phyloP scores from a whole-genome alignment of 495 filamentous ascomycete species.

The Alectoria sarmentosa region DNA sequence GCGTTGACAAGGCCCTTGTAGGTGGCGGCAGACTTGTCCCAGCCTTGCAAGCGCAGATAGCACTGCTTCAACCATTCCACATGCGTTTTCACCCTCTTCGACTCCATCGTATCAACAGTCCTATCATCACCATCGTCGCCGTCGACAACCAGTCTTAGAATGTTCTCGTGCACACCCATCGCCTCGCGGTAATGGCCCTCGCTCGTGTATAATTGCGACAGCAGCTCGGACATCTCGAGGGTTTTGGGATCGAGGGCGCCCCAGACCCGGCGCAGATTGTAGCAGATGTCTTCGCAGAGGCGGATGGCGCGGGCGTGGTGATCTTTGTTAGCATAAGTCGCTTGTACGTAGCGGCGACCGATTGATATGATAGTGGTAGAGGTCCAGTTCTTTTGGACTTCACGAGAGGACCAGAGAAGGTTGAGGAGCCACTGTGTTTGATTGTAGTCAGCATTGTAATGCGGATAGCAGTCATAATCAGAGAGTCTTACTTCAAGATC shows the following conservation, averaged over 20 bases:
- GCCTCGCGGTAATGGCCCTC: constrained; percentile 45
- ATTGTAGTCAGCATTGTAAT: constrained; percentile 5
- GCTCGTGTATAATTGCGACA: constrained; percentile 47
- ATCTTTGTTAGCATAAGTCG: constrained; percentile 42
- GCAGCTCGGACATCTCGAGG: constrained; percentile 48
- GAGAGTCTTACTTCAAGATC: constrained; percentile 47
- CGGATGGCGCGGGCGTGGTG: constrained; percentile 40
- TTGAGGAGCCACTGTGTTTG: constrained; percentile 42
- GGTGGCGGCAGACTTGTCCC: constrained; percentile 27
- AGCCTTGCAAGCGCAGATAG: constrained; percentile 31
- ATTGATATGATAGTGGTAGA: constrained; percentile 46
- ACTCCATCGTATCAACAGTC: constrained; percentile 26
- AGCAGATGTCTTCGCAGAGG: constrained; percentile 53
- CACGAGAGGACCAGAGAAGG: constrained; percentile 53
- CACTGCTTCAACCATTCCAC: constrained; percentile 46
- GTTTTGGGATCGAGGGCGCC: constrained; percentile 48
- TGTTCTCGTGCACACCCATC: constrained; percentile 47
- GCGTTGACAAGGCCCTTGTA: constrained; percentile 20
- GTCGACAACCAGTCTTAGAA: constrained; percentile 42
- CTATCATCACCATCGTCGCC: constrained; percentile 36
- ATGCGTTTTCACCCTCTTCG: constrained; percentile 39
- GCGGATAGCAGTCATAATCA: background rate
- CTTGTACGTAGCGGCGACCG: constrained; percentile 51
- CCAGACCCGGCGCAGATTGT: constrained; percentile 55
- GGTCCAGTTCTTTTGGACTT: constrained; percentile 53